phyloP scores from a whole-genome alignment of 306 rosid genomes.

The Prunus mira region DNA sequence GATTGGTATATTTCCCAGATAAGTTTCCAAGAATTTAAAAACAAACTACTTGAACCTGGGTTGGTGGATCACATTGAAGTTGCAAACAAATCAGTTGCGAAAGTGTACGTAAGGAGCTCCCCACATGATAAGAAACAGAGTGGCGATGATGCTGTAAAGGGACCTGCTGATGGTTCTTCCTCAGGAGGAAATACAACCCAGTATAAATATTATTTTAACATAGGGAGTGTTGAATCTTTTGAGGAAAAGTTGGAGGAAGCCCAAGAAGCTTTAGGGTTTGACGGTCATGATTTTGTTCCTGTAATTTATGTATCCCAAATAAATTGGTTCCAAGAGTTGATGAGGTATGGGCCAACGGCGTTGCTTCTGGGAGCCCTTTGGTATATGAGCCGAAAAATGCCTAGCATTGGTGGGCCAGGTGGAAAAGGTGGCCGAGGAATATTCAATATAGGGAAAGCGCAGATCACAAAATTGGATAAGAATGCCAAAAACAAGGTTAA shows the following conservation, averaged over 20 bases:
- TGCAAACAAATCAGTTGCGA: constrained; percentile 86
- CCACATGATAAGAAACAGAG: constrained; percentile 38
- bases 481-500: constrained; percentile 86
- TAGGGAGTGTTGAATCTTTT: constrained; percentile 89
- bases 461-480: constrained; percentile 75
- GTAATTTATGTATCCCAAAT: constrained; percentile 70
- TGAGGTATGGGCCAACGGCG: constrained; percentile 63
- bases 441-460: constrained; percentile 90
- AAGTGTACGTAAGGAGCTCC: constrained; percentile 63
- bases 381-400: constrained; percentile 68
- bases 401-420: constrained; percentile 56
- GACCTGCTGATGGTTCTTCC: constrained; percentile 35
- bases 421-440: constrained; percentile 79
- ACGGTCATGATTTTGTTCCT: constrained; percentile 79
- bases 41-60: constrained; percentile 87
- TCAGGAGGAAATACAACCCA: constrained; percentile 45
- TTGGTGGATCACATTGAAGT: constrained; percentile 86
- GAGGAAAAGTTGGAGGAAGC: constrained; percentile 97
- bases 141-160: constrained; percentile 52
- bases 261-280: constrained; percentile 73
- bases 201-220: constrained; percentile 72
- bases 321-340: constrained; percentile 69
- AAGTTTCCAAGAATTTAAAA: constrained; percentile 95
- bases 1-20: constrained; percentile 47
- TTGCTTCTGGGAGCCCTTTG: constrained; percentile 64